phyloP scores from a whole-genome alignment of 2,329 filamentous ascomycete species.

The Botryotinia globosa region DNA sequence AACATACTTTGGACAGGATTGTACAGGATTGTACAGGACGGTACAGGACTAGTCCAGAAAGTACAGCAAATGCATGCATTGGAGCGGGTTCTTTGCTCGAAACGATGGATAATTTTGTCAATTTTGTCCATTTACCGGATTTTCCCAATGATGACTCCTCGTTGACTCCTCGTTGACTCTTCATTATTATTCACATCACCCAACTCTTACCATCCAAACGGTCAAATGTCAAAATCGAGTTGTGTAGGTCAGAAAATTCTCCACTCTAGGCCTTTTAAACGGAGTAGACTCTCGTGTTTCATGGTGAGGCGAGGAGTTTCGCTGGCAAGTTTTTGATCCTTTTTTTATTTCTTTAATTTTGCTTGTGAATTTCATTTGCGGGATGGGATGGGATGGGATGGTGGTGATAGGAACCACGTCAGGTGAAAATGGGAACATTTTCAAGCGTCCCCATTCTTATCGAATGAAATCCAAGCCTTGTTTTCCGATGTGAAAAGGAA shows the following conservation, averaged over 20 bases:
- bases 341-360: no score
- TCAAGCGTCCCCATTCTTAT: conserved; percentile 1
- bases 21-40: not conserved
- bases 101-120: not conserved
- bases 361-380: not conserved
- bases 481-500: conserved; percentile 3
- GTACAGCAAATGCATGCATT: conserved; percentile 15
- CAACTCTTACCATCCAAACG: not conserved
- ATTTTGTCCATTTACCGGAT: not conserved
- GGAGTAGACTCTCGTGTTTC: conserved; percentile 10
- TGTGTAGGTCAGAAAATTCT: not conserved
- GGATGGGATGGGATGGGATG: no score
- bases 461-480: not conserved
- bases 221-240: not conserved
- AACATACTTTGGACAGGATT: not conserved
- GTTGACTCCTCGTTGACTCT: not conserved
- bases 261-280: not conserved
- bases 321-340: conserved; percentile 10
- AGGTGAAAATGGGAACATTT: conserved; percentile 14
- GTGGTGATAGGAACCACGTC: conserved; percentile 19
- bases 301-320: conserved; percentile 16
- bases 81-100: not conserved
- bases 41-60: not conserved
- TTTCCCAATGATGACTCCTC: not conserved
- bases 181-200: not conserved